These are phyloP conservation scores for Bimuria novae-zelandiae DNA, from an alignment of 2,329 filamentous ascomycete species.

Conservation along the genomic window DNA sequence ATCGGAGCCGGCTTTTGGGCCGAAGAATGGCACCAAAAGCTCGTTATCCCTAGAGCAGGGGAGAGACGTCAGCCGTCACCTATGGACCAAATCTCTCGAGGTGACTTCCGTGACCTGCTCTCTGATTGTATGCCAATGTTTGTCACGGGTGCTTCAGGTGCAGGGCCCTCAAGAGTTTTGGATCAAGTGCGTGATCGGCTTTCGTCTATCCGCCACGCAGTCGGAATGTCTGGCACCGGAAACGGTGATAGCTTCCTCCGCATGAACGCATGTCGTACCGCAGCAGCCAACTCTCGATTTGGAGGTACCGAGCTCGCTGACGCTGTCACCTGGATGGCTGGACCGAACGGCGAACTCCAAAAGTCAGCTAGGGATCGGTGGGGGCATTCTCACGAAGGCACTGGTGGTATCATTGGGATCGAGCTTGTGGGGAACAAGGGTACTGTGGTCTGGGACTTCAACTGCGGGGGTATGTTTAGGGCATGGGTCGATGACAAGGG, in stretches of 20 bases:
- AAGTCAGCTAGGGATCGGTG: constrained; percentile 74
- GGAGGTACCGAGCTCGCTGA: constrained; percentile 54
- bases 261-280: constrained; percentile 70
- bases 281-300: constrained; percentile 74
- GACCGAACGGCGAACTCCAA: constrained; percentile 73
- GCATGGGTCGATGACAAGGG: constrained; percentile 73
- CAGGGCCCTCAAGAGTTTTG: too few relatives aligned
- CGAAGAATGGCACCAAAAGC: constrained; percentile 72
- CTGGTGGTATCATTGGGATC: constrained; percentile 85
- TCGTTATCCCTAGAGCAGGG: constrained; percentile 26
- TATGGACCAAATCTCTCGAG: constrained; percentile 32
- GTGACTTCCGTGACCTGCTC: constrained; percentile 55
- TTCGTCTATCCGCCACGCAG: constrained; percentile 39
- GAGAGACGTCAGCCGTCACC: constrained; percentile 16
- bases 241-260: constrained; percentile 89
- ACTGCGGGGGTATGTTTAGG: constrained; percentile 86
- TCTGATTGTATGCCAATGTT: constrained; percentile 63
- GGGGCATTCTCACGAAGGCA: constrained; percentile 74
- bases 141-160: too few relatives aligned
- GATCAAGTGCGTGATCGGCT: constrained; percentile 10
- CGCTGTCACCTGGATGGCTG: constrained; percentile 69
- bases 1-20: constrained; percentile 89
- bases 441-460: constrained; percentile 75
- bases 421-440: constrained; percentile 61
- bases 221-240: constrained; percentile 77